A percentile compares a stretch with the other conserved stretches of the same genome.
Evolutionary conservation across 805 yeast species (phyloP).

Genomic region (Brettanomyces sp.): DNA sequence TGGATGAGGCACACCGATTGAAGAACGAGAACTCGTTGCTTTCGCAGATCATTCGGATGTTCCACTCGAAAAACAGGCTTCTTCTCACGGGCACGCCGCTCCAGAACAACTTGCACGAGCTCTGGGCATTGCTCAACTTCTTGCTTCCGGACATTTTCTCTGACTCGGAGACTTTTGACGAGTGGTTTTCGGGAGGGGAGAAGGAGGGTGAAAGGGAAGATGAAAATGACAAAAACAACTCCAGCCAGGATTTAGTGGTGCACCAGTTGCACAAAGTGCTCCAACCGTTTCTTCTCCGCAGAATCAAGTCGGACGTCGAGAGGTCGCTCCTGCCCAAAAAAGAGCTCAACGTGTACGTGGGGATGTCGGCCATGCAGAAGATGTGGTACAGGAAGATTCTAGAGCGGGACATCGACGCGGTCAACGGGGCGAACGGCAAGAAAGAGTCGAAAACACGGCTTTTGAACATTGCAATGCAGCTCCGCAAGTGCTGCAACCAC

Average conservation of each 20-base stretch:
- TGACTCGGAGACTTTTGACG: conserved; percentile 64
- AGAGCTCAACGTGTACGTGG: conserved; percentile 64
- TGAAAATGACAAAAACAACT: conserved; percentile 13
- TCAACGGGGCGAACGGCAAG: conserved; percentile 71
- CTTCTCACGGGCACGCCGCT: conserved; percentile 77
- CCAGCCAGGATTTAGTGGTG: conserved; percentile 41
- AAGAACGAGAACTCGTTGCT: conserved; percentile 67
- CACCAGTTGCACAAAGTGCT: conserved; percentile 67
- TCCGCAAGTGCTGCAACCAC: conserved; percentile 78
- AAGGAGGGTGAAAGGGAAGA: conserved; percentile 19
- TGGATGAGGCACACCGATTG: conserved; percentile 79
- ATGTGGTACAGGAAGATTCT: conserved; percentile 68
- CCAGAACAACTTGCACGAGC: conserved; percentile 70
- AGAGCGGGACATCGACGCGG: conserved; percentile 78
- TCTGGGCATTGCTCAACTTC: conserved; percentile 75
- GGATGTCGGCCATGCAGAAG: conserved; percentile 72
- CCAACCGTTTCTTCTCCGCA: conserved; percentile 65
- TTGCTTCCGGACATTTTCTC: conserved; percentile 72
- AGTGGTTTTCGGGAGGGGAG: conserved; percentile 50
- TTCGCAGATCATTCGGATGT: conserved; percentile 66
- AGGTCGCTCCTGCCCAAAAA: conserved; percentile 66
- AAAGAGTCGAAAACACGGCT: conserved; percentile 69
- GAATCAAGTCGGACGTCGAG: conserved; percentile 77
- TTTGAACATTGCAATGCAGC: conserved; percentile 74
- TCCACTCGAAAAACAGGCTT: conserved; percentile 59